Base-by-base conservation (phyloP, 805 yeast species). In the Kuraishia cidri region DNA sequence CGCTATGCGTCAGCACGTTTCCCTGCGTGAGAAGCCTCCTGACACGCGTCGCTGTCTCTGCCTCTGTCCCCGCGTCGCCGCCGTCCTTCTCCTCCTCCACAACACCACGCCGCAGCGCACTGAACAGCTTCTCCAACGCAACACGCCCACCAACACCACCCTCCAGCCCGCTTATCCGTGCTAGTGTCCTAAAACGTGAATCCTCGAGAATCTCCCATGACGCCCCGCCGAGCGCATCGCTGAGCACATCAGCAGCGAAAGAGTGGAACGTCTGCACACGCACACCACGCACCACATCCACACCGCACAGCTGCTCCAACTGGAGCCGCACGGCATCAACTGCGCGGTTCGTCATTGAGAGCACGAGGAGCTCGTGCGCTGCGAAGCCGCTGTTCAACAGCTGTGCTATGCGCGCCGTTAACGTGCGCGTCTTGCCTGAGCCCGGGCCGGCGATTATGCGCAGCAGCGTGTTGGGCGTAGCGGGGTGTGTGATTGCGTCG, bases 401-500 rank as follows among this genome's bases (percentile, higher is more conserved):
- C 37, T 66, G 58, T 2, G 69, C 69, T 0, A 80, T 60, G 37
- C 82, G 60, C 20, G 65, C 58, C 4, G 73, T 66, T 20, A 80
- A 42, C 0, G 86, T 78, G 22, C 60, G 56, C 1, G 87, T 78
- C 45, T 80, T 80, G 2, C 90, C 88, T 6, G 82, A 69, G 4
- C 88, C 87, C 1, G 88, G 86, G 0, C 86, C 86, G 0, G 87
- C 82, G 6, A 64, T 56, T 2, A 80, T 60, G 24, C 70, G 61
- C 5, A 80, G 49, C 1, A 77, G 53, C 6, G 62, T 52, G 12
- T 57, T 48, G 6, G 60, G 56, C 4, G 37, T 46, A 5, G 58
- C 48, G 1, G 75, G 70, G 35, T 52, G 51, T 1, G 52, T 45
- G 7, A 77, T 68, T 5, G 74, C 70, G 11, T 48, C 46, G 29